These are phyloP conservation scores for Fusarium aywerte DNA, from an alignment of 2,329 filamentous ascomycete species.

Conservation along the genomic window DNA sequence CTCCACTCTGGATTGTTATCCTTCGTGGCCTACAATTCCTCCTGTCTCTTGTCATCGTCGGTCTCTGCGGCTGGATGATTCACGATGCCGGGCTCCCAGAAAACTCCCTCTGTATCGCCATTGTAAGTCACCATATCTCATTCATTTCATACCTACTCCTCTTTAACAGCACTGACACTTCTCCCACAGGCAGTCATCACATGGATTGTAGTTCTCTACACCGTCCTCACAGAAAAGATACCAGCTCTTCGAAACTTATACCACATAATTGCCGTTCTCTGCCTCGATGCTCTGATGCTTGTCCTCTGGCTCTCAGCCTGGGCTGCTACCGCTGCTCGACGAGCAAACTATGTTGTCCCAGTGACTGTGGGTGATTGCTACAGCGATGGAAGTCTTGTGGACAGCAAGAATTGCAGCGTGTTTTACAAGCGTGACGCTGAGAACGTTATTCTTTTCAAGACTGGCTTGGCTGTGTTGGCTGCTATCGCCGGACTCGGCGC, in stretches of 20 bases:
- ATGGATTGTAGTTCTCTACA: conserved; percentile 57
- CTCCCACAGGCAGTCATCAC: conserved; percentile 56
- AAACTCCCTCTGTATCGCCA: conserved; percentile 31
- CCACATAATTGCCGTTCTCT: conserved; percentile 58
- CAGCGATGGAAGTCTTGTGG: conserved; percentile 54
- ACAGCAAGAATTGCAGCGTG: conserved; percentile 52
- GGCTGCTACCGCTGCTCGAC: conserved; percentile 54
- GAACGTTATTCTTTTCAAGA: conserved; percentile 51
- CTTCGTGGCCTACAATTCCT: conserved; percentile 56
- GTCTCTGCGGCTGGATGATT: conserved; percentile 55
- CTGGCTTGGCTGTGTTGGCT: conserved; percentile 51
- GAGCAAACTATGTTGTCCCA: conserved; percentile 51
- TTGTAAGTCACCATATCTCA: conserved; percentile 22
- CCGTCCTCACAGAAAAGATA: conserved; percentile 55
- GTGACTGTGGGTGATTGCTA: conserved; percentile 48
- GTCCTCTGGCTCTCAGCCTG: conserved; percentile 61
- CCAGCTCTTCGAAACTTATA: conserved; percentile 51
- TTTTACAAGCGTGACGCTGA: conserved; percentile 40
- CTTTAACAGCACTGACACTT: conserved; percentile 16
- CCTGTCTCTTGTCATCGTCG: conserved; percentile 57
- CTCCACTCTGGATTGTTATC: conserved; percentile 57
- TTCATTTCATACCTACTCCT: rapidly evolving
- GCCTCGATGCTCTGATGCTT: conserved; percentile 57
- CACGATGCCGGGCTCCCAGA: conserved; percentile 41
- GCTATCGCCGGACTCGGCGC: conserved; percentile 58